These are phyloP conservation scores for Aschersonia sp. DNA, from an alignment of 2,329 filamentous ascomycete species.

Conservation along the genomic window DNA sequence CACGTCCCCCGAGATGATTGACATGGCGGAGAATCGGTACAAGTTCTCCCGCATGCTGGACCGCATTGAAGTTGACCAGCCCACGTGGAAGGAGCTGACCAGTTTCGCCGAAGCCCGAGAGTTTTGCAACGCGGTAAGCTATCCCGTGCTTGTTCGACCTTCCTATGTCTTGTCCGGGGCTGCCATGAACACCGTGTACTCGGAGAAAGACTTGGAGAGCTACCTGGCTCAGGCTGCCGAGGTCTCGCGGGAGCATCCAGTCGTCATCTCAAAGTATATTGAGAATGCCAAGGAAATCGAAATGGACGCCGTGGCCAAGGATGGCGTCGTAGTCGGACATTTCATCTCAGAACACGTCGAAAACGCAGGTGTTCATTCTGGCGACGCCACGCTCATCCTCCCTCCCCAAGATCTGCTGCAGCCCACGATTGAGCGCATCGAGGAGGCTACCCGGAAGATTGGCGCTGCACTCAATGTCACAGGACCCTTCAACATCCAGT, in stretches of 20 bases:
- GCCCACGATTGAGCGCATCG: slow-evolving; percentile 81
- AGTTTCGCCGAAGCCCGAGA: slow-evolving; percentile 79
- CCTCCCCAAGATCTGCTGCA: slow-evolving; percentile 85
- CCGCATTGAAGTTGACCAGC: slow-evolving; percentile 86
- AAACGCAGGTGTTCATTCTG: slow-evolving; percentile 95
- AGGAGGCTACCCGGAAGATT: slow-evolving; percentile 91
- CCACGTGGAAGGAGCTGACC: slow-evolving; percentile 93
- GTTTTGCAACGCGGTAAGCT: slow-evolving; percentile 80
- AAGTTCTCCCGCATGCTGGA: slow-evolving; percentile 99
- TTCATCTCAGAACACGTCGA: slow-evolving; percentile 99
- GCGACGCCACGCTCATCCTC: slow-evolving; percentile 88
- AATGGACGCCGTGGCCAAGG: slow-evolving; percentile 92
- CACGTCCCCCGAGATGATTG: slow-evolving; percentile 98
- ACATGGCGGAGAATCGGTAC: slow-evolving; percentile 91
- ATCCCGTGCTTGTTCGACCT: slow-evolving; percentile 86
- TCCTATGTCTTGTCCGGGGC: slow-evolving; percentile 95
- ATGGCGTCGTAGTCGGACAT: slow-evolving; percentile 81
- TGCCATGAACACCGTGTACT: slow-evolving; percentile 99
- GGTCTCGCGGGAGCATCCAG: slow-evolving; percentile 87
- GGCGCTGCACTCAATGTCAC: slow-evolving; percentile 88
- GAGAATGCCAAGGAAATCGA: slow-evolving; percentile 99
- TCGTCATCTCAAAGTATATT: slow-evolving; percentile 99
- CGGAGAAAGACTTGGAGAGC: slow-evolving; percentile 75
- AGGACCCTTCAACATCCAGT: slow-evolving; percentile 96
- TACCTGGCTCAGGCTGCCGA: slow-evolving; percentile 85